Conservation (phyloP, 1,284 basidiomycete species). For the Cryptococcus hybrid region DNA sequence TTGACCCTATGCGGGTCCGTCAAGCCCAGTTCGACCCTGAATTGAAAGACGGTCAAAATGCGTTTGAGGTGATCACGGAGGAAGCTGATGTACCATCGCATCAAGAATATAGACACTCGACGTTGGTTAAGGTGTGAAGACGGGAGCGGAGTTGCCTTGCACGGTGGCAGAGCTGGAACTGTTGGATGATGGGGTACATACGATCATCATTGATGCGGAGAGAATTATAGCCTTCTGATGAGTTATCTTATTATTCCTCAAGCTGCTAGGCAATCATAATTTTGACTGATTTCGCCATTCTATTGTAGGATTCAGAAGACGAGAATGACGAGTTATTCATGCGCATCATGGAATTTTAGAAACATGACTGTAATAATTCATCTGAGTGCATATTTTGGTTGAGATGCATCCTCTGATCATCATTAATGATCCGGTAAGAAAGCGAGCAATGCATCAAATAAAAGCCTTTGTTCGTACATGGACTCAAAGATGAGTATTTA, state of each 20-base stretch:
- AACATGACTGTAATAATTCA: not conserved
- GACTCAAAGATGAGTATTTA: too few species aligned
- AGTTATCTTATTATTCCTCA: conserved; percentile 10
- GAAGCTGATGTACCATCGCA: conserved; percentile 19
- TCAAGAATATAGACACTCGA: conserved; percentile 4
- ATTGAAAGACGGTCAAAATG: conserved; percentile 4
- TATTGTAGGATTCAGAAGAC: conserved; percentile 3
- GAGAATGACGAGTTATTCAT: conserved; percentile 5
- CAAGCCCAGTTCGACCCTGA: conserved; percentile 7
- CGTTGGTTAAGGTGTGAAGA: conserved; percentile 13
- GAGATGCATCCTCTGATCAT: too few species aligned
- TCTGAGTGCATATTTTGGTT: too few species aligned
- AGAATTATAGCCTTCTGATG: conserved; percentile 39
- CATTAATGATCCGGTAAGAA: too few species aligned
- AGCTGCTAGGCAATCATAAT: not conserved
- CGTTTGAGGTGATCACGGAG: conserved; percentile 23
- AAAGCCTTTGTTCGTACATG: too few species aligned
- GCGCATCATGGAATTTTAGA: conserved; percentile 32
- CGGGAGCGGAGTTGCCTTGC: conserved; percentile 39
- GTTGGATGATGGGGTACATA: conserved; percentile 17
- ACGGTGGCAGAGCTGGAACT: conserved; percentile 20
- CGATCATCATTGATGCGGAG: conserved; percentile 44
- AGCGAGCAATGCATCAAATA: too few species aligned
- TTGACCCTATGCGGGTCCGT: conserved; percentile 38
- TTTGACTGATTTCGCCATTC: not conserved